These are phyloP conservation scores for Adansonia gregorii DNA, from an alignment of 441 rosid genomes.

Conservation along the genomic window DNA sequence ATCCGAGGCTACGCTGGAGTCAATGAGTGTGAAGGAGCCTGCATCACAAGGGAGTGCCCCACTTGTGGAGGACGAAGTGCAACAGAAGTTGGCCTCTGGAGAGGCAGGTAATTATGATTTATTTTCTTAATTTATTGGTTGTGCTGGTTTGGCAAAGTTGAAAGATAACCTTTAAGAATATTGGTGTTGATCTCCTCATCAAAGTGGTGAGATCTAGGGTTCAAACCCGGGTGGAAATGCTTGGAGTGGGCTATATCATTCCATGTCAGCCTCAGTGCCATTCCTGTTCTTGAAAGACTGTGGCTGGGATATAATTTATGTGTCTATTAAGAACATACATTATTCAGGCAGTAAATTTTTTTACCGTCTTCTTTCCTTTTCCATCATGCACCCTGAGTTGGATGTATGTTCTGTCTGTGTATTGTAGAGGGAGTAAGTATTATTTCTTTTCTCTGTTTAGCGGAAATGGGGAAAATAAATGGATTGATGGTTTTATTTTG, in stretches of 20 bases:
- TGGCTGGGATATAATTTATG: not conserved
- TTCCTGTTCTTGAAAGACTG: conserved; percentile 1
- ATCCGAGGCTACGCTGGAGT: conserved; percentile 80
- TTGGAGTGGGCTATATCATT: not conserved
- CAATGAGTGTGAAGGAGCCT: conserved; percentile 71
- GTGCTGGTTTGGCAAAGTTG: not conserved
- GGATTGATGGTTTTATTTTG: not conserved
- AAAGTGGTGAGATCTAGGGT: not conserved
- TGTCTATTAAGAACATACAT: not conserved
- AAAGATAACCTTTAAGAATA: not conserved
- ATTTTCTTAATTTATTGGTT: not conserved
- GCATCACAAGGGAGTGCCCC: conserved; percentile 81
- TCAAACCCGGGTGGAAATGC: conserved; percentile 17
- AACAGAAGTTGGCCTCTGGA: conserved; percentile 73
- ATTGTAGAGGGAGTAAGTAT: not conserved
- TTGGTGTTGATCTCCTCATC: not conserved
- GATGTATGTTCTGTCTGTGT: conserved; percentile 3
- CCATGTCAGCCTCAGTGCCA: conserved; percentile 14
- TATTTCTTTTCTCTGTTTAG: not conserved
- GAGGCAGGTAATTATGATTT: conserved; percentile 69
- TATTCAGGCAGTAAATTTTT: not conserved
- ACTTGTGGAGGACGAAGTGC: conserved; percentile 81
- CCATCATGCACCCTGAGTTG: conserved; percentile 1
- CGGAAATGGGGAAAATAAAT: conserved; percentile 6
- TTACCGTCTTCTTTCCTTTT: not conserved